These are phyloP conservation scores for Elaeis oleifera DNA, from an alignment of 202 grass and related monocot genomes.

Conservation along the genomic window DNA sequence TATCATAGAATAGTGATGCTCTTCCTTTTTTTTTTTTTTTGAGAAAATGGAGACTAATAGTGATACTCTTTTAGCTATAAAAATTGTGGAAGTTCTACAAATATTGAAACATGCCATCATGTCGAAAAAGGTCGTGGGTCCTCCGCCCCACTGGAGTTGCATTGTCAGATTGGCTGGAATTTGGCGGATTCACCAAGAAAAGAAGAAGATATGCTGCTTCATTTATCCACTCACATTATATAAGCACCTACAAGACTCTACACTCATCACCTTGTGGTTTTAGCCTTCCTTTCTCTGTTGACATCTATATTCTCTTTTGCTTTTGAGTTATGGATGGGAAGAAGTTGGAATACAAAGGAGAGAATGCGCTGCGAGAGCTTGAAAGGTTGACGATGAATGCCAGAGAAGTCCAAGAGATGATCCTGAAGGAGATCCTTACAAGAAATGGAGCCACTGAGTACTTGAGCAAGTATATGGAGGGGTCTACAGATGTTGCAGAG, in stretches of 20 bases:
- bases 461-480: conserved; percentile 46
- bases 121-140: conserved; percentile 32
- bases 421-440: too few relatives aligned
- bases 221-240: conserved; percentile 39
- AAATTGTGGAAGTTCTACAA: conserved; percentile 33
- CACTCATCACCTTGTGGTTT: conserved; percentile 25
- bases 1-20: conserved; percentile 21
- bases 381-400: conserved; percentile 21
- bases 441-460: too few relatives aligned
- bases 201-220: conserved; percentile 38
- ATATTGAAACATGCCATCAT: conserved; percentile 39
- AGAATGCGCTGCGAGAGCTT: conserved; percentile 49
- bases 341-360: conserved; percentile 45
- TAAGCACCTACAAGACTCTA: conserved; percentile 30
- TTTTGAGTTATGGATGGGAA: conserved; percentile 40
- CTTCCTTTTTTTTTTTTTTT: conserved; percentile 12
- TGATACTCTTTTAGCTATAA: conserved; percentile 28
- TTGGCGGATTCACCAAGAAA: conserved; percentile 22
- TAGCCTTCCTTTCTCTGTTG: conserved; percentile 14
- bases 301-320: conserved; percentile 13
- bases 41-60: too few relatives aligned
- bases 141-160: conserved; percentile 23
- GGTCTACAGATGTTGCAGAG: conserved; percentile 36
- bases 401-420: too few relatives aligned
- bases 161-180: conserved; percentile 26